Evolutionary conservation across 2,329 filamentous ascomycete genomes (phyloP).

Genomic region (Xylariaceae sp.): DNA sequence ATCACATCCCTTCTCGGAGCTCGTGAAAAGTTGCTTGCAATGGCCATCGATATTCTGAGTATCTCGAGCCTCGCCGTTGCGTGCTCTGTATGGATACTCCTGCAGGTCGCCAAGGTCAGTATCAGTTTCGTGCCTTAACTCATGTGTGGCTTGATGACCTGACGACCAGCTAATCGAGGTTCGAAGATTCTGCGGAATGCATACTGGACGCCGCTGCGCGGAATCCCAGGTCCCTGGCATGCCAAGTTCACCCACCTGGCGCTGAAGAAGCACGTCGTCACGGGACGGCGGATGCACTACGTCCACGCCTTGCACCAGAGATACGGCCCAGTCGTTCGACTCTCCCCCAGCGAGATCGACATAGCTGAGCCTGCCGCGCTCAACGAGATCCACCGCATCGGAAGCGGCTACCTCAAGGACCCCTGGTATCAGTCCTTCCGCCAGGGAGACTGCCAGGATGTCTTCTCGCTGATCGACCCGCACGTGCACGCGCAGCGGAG

Average conservation of each 20-base stretch:
- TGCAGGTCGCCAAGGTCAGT: background rate
- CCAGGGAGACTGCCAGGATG: background rate
- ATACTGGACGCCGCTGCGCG: background rate
- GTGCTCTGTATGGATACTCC: background rate
- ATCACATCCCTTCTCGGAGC: too few relatives aligned
- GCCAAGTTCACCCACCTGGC: background rate
- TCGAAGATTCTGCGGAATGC: background rate
- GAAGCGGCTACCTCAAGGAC: background rate
- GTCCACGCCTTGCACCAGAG: background rate
- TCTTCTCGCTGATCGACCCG: background rate
- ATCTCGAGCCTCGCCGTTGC: background rate
- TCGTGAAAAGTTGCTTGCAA: too few relatives aligned
- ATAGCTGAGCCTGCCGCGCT: background rate
- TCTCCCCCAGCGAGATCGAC: background rate
- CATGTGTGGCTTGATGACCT: background rate
- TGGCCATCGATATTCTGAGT: too few relatives aligned
- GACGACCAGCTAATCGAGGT: background rate
- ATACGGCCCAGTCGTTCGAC: background rate
- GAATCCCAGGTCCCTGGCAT: background rate
- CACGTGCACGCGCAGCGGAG: background rate
- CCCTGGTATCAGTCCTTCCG: background rate
- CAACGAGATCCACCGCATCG: constrained; percentile 1
- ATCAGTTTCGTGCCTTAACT: too few relatives aligned
- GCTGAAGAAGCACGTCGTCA: background rate
- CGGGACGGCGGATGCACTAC: background rate